Percentiles rank a stretch among this genome's conserved stretches.
phyloP scores from a whole-genome alignment of 2,329 filamentous ascomycete species.

The Apiospora pterosperma region DNA sequence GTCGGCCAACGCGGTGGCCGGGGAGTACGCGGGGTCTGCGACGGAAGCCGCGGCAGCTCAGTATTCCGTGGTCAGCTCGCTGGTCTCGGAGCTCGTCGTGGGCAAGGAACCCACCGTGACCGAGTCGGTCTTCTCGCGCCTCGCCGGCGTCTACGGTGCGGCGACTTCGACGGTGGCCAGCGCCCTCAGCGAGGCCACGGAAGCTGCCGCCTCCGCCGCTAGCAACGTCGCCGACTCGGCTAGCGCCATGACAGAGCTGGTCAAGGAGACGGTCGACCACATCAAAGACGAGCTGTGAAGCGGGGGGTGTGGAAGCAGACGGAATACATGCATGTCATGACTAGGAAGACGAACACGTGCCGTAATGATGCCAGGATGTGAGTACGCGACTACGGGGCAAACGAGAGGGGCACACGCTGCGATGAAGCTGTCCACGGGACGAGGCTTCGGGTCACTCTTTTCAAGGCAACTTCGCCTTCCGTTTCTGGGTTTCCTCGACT shows the following conservation, averaged over 20 bases:
- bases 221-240: constrained; percentile 21
- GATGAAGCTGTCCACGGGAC: too few relatives aligned
- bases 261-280: constrained; percentile 22
- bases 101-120: constrained; percentile 80
- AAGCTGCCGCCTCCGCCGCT: constrained; percentile 20
- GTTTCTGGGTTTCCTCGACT: too few relatives aligned
- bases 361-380: too few relatives aligned
- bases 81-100: constrained; percentile 72
- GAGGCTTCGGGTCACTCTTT: too few relatives aligned
- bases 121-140: constrained; percentile 71
- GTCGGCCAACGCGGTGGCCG: constrained; percentile 31
- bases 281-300: constrained; percentile 21
- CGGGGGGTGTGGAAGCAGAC: background rate
- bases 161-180: constrained; percentile 54
- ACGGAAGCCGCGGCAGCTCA: constrained; percentile 48
- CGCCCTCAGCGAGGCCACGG: constrained; percentile 32
- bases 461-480: too few relatives aligned
- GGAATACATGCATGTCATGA: too few relatives aligned
- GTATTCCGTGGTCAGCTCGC: constrained; percentile 65
- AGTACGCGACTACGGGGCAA: too few relatives aligned
- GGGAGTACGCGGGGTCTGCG: constrained; percentile 23
- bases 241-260: constrained; percentile 18
- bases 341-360: too few relatives aligned
- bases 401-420: too few relatives aligned
- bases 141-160: constrained; percentile 70